These are phyloP conservation scores for Penicillium sp. DNA, from an alignment of 2,329 filamentous ascomycete species.

Conservation along the genomic window DNA sequence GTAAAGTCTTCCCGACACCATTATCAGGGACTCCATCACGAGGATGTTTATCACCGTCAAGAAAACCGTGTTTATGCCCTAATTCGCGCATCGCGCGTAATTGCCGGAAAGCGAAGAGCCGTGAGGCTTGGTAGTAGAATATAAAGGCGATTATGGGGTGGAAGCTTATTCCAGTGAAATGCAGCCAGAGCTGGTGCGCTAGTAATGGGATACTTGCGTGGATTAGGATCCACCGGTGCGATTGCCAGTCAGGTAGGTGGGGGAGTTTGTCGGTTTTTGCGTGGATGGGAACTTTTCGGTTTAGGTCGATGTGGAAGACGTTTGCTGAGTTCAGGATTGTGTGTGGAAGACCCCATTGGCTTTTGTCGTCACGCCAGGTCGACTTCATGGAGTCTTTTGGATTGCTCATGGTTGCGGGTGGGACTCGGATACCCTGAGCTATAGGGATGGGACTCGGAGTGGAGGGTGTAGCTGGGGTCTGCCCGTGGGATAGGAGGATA, in stretches of 20 bases:
- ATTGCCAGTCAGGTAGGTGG: constrained; percentile 7
- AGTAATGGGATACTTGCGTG: constrained; percentile 6
- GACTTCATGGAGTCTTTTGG: constrained; percentile 13
- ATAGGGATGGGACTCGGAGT: not conserved
- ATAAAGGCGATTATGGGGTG: constrained; percentile 3
- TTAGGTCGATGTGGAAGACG: constrained; percentile 7
- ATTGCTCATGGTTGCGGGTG: constrained; percentile 2
- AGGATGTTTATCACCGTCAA: constrained; percentile 8
- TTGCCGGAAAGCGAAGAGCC: constrained; percentile 3
- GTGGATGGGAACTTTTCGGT: constrained; percentile 6
- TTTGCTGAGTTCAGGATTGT: constrained; percentile 4
- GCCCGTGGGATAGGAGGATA: not conserved
- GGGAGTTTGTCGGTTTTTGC: constrained; percentile 8
- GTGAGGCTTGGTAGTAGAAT: constrained; percentile 7
- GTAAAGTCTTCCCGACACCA: constrained; percentile 2
- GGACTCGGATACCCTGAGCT: too few relatives aligned
- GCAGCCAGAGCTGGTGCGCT: not conserved
- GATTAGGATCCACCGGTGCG: constrained; percentile 7
- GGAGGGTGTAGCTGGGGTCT: not conserved
- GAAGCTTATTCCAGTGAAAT: not conserved
- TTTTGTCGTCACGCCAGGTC: constrained; percentile 5
- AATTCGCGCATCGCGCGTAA: constrained; percentile 5
- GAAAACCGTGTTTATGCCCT: constrained; percentile 6
- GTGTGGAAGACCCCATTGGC: constrained; percentile 6
- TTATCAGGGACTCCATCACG: constrained; percentile 8